Conservation (phyloP, 108 stramenopile species). For the Pelagomonas calceolata region DNA sequence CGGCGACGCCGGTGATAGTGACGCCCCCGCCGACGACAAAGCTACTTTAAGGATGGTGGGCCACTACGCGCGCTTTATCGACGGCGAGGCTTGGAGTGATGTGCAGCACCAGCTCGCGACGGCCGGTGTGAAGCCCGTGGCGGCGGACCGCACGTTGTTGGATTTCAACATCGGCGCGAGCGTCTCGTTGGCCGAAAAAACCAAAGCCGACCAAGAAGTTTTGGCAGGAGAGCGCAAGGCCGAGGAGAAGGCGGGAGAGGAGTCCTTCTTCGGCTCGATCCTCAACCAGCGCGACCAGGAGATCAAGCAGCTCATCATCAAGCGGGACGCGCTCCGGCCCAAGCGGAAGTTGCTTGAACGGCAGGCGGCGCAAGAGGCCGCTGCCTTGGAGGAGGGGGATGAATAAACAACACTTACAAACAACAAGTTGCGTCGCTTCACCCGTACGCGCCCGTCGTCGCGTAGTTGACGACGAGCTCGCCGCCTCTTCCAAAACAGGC, state of each 20-base stretch:
- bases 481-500: background rate
- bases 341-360: slow-evolving; percentile 4
- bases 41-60: slow-evolving; percentile 25
- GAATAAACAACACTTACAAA: too few relatives aligned
- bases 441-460: background rate
- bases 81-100: slow-evolving; percentile 22
- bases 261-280: slow-evolving; percentile 23
- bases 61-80: slow-evolving; percentile 16
- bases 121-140: slow-evolving; percentile 23
- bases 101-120: slow-evolving; percentile 18
- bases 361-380: slow-evolving; percentile 10
- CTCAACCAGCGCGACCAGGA: slow-evolving; percentile 34
- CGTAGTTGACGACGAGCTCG: background rate
- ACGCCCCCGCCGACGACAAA: slow-evolving; percentile 16
- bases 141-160: slow-evolving; percentile 22
- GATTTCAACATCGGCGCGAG: slow-evolving; percentile 21
- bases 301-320: slow-evolving; percentile 27
- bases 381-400: too few relatives aligned
- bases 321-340: slow-evolving; percentile 14
- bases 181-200: slow-evolving; percentile 12
- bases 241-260: slow-evolving; percentile 14
- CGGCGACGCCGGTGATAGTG: slow-evolving; percentile 13
- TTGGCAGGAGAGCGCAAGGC: slow-evolving; percentile 15
- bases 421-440: too few relatives aligned
- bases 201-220: slow-evolving; percentile 15